phyloP scores from a whole-genome alignment of 345 rosid genomes.

The Syzygium jambos region DNA sequence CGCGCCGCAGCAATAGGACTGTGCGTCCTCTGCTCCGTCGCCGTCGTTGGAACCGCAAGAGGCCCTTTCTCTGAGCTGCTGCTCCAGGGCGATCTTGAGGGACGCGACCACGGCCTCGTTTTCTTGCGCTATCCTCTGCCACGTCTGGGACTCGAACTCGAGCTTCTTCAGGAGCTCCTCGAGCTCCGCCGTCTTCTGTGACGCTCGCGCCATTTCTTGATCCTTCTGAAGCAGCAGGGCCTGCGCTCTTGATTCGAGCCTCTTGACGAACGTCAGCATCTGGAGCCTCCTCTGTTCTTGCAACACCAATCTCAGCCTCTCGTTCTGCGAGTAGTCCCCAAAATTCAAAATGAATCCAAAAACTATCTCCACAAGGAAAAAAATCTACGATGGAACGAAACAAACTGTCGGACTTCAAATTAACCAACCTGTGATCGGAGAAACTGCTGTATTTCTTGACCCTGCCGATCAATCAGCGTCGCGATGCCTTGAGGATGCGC shows the following conservation, averaged over 20 bases:
- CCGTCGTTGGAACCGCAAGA: conserved; percentile 7
- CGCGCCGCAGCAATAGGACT: conserved; percentile 41
- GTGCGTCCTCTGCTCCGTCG: conserved; percentile 35
- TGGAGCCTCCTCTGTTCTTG: conserved; percentile 26
- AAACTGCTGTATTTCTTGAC: conserved; percentile 51
- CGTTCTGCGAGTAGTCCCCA: conserved; percentile 11
- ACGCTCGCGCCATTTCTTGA: conserved; percentile 16
- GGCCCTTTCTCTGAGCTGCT: conserved; percentile 28
- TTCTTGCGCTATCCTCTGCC: conserved; percentile 29
- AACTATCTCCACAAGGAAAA: neutral
- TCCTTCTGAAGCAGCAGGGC: conserved; percentile 20
- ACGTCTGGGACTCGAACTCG: conserved; percentile 21
- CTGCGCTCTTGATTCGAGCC: conserved; percentile 17
- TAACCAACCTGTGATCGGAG: conserved; percentile 58
- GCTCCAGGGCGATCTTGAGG: conserved; percentile 30
- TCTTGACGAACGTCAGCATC: conserved; percentile 4
- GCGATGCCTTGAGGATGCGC: conserved; percentile 8
- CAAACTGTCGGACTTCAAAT: neutral
- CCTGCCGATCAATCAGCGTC: conserved; percentile 34
- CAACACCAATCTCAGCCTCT: conserved; percentile 17
- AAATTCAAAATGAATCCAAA: neutral
- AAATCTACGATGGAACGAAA: neutral
- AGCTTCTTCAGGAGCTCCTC: conserved; percentile 12
- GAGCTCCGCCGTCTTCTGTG: conserved; percentile 18
- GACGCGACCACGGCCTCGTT: conserved; percentile 21